These are phyloP conservation scores for Camelina neglecta DNA, from an alignment of 345 rosid species.

Conservation along the genomic window DNA sequence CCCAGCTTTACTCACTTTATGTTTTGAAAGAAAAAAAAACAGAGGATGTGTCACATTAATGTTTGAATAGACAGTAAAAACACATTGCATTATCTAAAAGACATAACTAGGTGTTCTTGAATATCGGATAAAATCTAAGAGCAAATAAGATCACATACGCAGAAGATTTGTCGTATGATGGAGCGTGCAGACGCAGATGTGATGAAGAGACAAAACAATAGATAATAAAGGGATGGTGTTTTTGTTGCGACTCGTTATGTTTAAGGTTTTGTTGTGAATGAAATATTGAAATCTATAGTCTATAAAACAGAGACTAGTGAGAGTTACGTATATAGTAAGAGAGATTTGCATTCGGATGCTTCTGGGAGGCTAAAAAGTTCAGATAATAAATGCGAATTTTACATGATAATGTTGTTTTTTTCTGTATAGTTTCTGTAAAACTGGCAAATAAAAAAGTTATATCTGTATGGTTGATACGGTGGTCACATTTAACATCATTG, in stretches of 20 bases:
- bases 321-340: neutral
- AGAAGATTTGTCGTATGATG: conserved; percentile 27
- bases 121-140: neutral
- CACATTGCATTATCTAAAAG: neutral
- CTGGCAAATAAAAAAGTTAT: too few relatives aligned
- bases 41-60: neutral
- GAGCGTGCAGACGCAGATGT: conserved; percentile 19
- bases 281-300: neutral
- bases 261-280: neutral
- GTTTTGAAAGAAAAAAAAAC: neutral
- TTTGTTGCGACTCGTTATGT: conserved; percentile 3
- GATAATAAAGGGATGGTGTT: conserved; percentile 21
- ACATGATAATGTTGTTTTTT: neutral
- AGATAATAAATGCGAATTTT: neutral
- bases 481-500: neutral
- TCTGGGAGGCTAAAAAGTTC: neutral
- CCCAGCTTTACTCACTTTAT: neutral
- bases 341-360: neutral
- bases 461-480: neutral
- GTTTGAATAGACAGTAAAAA: neutral
- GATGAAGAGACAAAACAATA: conserved; percentile 33
- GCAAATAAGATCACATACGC: conserved; percentile 14
- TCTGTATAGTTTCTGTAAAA: neutral
- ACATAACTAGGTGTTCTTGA: neutral
- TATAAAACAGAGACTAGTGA: neutral